Percentiles rank a stretch among this genome's conserved stretches.
phyloP scores from a whole-genome alignment of 768 basidiomycete genomes.

The Boletus insuetus region DNA sequence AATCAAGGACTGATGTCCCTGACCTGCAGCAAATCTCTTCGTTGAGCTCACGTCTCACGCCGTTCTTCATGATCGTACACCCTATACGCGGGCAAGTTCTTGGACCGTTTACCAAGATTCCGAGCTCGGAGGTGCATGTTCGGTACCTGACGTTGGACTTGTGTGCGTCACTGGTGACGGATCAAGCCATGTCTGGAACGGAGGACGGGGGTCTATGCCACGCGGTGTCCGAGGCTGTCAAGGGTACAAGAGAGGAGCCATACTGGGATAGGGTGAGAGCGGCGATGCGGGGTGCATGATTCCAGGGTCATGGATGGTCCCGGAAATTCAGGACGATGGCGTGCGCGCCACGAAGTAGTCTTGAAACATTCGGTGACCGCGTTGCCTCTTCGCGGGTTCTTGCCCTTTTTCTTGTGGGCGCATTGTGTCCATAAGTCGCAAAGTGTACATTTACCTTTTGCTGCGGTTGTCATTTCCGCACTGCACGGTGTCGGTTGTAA shows the following conservation, averaged over 20 bases:
- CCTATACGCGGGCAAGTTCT: slow-evolving; percentile 65
- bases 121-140: slow-evolving; percentile 35
- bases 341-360: neutral
- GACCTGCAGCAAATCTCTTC: slow-evolving; percentile 42
- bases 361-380: neutral
- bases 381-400: slow-evolving; percentile 1
- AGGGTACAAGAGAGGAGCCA: slow-evolving; percentile 24
- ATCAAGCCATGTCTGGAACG: slow-evolving; percentile 10
- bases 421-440: no score
- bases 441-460: neutral
- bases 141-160: slow-evolving; percentile 66
- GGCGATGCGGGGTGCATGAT: slow-evolving; percentile 14
- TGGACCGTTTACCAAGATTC: slow-evolving; percentile 80
- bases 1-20: slow-evolving; percentile 13
- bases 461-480: slow-evolving; percentile 17
- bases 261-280: slow-evolving; percentile 36
- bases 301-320: slow-evolving; percentile 20
- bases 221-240: slow-evolving; percentile 28
- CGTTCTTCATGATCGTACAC: slow-evolving; percentile 80
- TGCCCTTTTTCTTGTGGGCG: neutral
- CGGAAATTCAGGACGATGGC: neutral
- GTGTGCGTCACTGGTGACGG: slow-evolving; percentile 35
- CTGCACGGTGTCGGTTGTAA: slow-evolving; percentile 5
- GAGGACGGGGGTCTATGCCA: slow-evolving; percentile 16
- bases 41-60: slow-evolving; percentile 61